Percentiles rank a stretch among this genome's conserved stretches.
Evolutionary conservation across 2,329 filamentous ascomycete species (phyloP).

Genomic region (Xylaria sp.): DNA sequence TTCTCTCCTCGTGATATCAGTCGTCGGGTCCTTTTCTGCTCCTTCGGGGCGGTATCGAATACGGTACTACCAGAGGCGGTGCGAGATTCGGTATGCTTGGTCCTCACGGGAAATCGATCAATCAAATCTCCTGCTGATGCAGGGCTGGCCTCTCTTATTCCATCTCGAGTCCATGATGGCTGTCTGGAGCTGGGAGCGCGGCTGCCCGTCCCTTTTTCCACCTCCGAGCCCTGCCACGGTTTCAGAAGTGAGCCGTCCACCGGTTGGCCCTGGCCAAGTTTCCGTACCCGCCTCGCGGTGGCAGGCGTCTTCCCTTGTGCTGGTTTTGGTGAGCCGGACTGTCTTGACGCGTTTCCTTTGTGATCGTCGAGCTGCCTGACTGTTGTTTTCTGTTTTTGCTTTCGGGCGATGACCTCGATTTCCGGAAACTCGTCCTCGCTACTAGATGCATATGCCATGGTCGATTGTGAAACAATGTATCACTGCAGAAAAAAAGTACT

Average conservation of each 20-base stretch:
- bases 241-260: slow-evolving; percentile 44
- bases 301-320: slow-evolving; percentile 28
- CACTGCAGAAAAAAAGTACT: slow-evolving; percentile 13
- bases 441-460: slow-evolving; percentile 38
- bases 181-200: slow-evolving; percentile 22
- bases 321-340: slow-evolving; percentile 13
- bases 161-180: slow-evolving; percentile 22
- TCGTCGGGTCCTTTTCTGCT: slow-evolving; percentile 28
- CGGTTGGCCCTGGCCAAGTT: slow-evolving; percentile 44
- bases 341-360: slow-evolving; percentile 21
- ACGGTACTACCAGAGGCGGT: slow-evolving; percentile 17
- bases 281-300: slow-evolving; percentile 43
- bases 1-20: slow-evolving; percentile 25
- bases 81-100: slow-evolving; percentile 27
- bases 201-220: slow-evolving; percentile 15
- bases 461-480: slow-evolving; percentile 12
- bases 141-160: slow-evolving; percentile 23
- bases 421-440: slow-evolving; percentile 57
- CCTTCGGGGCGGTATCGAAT: slow-evolving; percentile 28
- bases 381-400: slow-evolving; percentile 36
- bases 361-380: slow-evolving; percentile 15
- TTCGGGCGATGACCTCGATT: slow-evolving; percentile 48
- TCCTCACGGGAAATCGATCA: slow-evolving; percentile 31
- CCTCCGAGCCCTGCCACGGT: slow-evolving; percentile 39
- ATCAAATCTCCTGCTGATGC: slow-evolving; percentile 29